These are phyloP conservation scores for Cyclotella atomus DNA, from an alignment of 108 stramenopile genomes.

Conservation along the genomic window DNA sequence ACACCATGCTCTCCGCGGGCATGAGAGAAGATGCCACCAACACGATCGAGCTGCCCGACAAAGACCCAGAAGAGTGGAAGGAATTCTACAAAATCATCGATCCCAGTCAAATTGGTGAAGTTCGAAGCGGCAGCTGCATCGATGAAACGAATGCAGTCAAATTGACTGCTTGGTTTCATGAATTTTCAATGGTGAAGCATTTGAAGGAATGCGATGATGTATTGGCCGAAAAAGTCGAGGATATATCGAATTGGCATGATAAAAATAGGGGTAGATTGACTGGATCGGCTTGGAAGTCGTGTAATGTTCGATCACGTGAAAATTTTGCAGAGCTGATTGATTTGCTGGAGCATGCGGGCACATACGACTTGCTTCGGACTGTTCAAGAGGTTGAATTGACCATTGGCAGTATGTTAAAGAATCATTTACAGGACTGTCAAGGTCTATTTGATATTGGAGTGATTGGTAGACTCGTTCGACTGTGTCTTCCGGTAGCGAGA, in stretches of 20 bases:
- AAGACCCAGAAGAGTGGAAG: slow-evolving; percentile 40
- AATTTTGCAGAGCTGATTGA: background rate
- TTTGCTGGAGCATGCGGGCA: slow-evolving; percentile 5
- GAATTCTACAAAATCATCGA: slow-evolving; percentile 32
- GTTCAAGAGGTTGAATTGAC: background rate
- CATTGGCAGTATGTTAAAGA: slow-evolving; percentile 2
- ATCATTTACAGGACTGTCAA: background rate
- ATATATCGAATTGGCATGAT: background rate
- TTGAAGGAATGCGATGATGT: slow-evolving; percentile 5
- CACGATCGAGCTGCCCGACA: slow-evolving; percentile 32
- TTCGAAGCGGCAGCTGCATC: background rate
- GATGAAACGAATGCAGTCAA: slow-evolving; percentile 5
- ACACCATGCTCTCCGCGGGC: slow-evolving; percentile 26
- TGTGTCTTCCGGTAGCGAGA: background rate
- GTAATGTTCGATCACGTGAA: background rate
- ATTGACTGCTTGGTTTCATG: slow-evolving; percentile 14
- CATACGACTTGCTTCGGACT: slow-evolving; percentile 2
- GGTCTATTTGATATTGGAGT: slow-evolving; percentile 8
- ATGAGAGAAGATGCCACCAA: slow-evolving; percentile 12
- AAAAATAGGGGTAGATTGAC: background rate
- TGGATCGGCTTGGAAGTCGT: background rate
- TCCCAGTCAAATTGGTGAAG: slow-evolving; percentile 8
- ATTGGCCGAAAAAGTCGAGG: background rate
- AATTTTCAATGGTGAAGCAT: slow-evolving; percentile 1
- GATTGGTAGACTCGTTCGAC: background rate